Evolutionary conservation across 352 stramenopile genomes (phyloP), one percentile per base, ranked within the genome.

Genomic region (Globisporangium solare): DNA sequence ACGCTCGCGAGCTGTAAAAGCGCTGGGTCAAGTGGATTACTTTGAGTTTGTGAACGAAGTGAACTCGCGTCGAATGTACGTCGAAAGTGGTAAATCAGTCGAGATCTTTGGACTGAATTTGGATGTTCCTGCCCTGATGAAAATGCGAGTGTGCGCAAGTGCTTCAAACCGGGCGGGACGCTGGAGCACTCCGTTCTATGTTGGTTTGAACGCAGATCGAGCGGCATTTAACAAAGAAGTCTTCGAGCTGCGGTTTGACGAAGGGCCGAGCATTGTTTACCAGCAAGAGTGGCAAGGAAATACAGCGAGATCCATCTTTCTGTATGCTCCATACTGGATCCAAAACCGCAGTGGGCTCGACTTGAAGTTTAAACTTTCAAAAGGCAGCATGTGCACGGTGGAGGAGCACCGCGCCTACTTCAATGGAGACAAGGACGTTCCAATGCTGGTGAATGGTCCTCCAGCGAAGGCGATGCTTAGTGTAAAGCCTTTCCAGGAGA

Each of bases 321-420:
- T 95, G 18, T 92, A 76, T 47, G 73, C 68, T 12, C 86, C 83
- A 6, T 95, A 87, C 59, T 95, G 86, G 86, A 87, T 95, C 58
- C 83, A 92, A 56, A 95, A 95, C 58, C 78, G 80, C 35, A 86
- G 70, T 55, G 86, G 86, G 8, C 68, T 95, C 11, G 86, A 95
- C 32, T 61, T 94, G 41, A 63, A 66, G 3, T 80, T 89, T 55
- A 88, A 86, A 37, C 20, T 92, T 15, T 60, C 71, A 21, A 80
- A 86, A 51, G 82, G 79, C 32, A 68, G 70, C 10, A 47, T 79
- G 13, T 90, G 73, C 51, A 70, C 82, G 17, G 58, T 79, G 15
- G 82, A 94, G 48, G 59, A 90, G 32, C 86, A 95, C 56, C 79
- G 78, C 15, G 20, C 47, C 14, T 94, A 83, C 61, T 95, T 95